A percentile compares a stretch with the other conserved stretches of the same genome.
Conservation (phyloP, 1,284 basidiomycete genomes). For the Mycosarcoma mackinlayi region DNA sequence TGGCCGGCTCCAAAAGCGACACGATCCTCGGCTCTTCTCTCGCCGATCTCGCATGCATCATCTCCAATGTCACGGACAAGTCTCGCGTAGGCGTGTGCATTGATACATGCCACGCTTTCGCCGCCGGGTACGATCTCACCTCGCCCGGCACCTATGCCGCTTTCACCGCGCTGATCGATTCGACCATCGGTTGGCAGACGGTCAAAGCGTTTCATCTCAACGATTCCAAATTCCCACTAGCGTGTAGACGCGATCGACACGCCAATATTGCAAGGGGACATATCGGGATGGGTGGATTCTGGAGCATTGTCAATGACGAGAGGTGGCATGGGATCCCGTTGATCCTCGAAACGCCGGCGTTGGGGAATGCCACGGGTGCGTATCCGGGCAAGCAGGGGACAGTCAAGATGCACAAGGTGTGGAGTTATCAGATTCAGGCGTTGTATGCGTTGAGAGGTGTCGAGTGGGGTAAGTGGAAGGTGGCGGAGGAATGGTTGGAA, state of each 20-base stretch:
- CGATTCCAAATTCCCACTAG: conserved; percentile 78
- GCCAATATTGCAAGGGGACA: conserved; percentile 85
- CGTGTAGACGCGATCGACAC: conserved; percentile 80
- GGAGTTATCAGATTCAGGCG: conserved; percentile 72
- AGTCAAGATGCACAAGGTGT: conserved; percentile 72
- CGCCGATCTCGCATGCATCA: conserved; percentile 77
- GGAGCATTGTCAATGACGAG: conserved; percentile 77
- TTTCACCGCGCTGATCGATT: conserved; percentile 75
- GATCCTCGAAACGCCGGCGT: conserved; percentile 80
- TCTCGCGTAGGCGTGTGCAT: conserved; percentile 81
- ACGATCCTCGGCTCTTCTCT: conserved; percentile 83
- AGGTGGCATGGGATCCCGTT: conserved; percentile 79
- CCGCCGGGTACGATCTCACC: conserved; percentile 84
- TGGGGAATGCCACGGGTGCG: conserved; percentile 18
- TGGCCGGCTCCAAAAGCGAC: conserved; percentile 75
- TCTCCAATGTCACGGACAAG: conserved; percentile 78
- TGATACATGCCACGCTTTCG: conserved; percentile 88
- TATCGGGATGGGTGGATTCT: conserved; percentile 77
- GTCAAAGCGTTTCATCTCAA: conserved; percentile 82
- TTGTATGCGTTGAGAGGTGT: conserved; percentile 69
- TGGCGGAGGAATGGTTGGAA: conserved; percentile 23
- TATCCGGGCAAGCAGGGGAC: conserved; percentile 29
- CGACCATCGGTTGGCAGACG: conserved; percentile 77
- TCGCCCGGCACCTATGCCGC: conserved; percentile 70
- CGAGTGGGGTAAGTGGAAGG: conserved; percentile 41